Evolutionary conservation across 1,284 basidiomycete genomes (phyloP).

Genomic region (Cutaneotrichosporon sp.): DNA sequence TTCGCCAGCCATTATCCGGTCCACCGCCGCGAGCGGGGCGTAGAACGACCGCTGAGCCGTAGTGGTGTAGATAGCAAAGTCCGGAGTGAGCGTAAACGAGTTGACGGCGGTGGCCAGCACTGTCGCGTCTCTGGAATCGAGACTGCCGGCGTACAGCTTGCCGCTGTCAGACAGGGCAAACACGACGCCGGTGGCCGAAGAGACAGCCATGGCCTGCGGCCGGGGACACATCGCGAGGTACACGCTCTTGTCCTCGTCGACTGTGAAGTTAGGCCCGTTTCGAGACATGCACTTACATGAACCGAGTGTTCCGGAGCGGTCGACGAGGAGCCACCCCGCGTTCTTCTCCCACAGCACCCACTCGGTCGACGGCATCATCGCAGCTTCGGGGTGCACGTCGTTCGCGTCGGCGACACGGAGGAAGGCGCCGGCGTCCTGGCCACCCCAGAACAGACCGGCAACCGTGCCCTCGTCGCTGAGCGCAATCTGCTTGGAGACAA

Average conservation of each 20-base stretch:
- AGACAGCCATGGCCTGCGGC: conserved; percentile 23
- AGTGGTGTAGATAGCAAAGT: conserved; percentile 82
- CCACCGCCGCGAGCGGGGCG: conserved; percentile 54
- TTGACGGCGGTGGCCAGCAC: conserved; percentile 59
- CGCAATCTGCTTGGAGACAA: conserved; percentile 33
- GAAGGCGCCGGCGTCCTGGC: conserved; percentile 1
- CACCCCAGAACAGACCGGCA: conserved; percentile 26
- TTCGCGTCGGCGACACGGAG: conserved; percentile 12
- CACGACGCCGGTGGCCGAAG: conserved; percentile 49
- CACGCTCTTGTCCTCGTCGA: conserved; percentile 5
- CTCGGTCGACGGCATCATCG: conserved; percentile 19
- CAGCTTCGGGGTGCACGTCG: background rate
- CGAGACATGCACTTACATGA: conserved; percentile 6
- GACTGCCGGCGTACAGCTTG: conserved; percentile 56
- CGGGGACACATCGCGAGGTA: conserved; percentile 24
- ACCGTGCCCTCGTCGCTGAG: conserved; percentile 27
- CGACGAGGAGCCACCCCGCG: conserved; percentile 28
- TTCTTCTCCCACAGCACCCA: conserved; percentile 27
- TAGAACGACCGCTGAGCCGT: conserved; percentile 77
- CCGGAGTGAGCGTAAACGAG: conserved; percentile 73
- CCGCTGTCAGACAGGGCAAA: conserved; percentile 64
- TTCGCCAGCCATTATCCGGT: conserved; percentile 28
- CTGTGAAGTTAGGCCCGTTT: background rate
- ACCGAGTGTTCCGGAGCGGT: conserved; percentile 23
- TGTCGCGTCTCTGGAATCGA: conserved; percentile 41